These are phyloP conservation scores for Orbilia oligospora DNA, from an alignment of 2,329 filamentous ascomycete species.

Conservation along the genomic window DNA sequence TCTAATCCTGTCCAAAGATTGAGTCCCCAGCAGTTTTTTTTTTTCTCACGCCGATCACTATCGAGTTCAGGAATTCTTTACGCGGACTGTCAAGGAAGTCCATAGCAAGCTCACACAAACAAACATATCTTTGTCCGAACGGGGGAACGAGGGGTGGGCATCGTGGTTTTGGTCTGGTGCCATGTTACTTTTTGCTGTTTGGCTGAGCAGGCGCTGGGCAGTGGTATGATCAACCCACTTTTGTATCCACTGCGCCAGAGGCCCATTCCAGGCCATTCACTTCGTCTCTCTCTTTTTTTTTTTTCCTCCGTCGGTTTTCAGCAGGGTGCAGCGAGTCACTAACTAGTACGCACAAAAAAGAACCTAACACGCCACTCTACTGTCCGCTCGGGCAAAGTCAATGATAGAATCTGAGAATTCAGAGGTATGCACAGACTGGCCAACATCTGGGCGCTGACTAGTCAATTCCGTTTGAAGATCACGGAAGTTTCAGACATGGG, in stretches of 20 bases:
- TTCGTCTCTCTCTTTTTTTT: conserved; percentile 6
- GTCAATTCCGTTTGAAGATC: conserved; percentile 42
- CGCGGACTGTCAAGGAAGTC: conserved; percentile 59
- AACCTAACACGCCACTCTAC: conserved; percentile 46
- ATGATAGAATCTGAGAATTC: conserved; percentile 9
- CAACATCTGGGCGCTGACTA: conserved; percentile 30
- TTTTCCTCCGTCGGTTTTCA: not conserved
- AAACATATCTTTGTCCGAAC: conserved; percentile 54
- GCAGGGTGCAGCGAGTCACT: not conserved
- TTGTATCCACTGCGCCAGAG: conserved; percentile 10
- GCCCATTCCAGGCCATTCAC: conserved; percentile 26
- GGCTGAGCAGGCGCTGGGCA: conserved; percentile 42
- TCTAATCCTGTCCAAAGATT: conserved; percentile 45
- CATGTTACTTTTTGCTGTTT: conserved; percentile 42
- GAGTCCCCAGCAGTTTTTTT: conserved; percentile 21
- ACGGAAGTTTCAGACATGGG: conserved; percentile 20
- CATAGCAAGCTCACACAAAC: conserved; percentile 40
- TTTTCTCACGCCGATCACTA: conserved; percentile 52
- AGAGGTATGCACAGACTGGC: conserved; percentile 30
- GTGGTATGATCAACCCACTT: conserved; percentile 42
- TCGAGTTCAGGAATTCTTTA: conserved; percentile 58
- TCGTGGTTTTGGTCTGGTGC: conserved; percentile 48
- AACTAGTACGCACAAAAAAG: not conserved
- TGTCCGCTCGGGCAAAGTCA: conserved; percentile 38
- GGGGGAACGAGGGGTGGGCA: conserved; percentile 46